Evolutionary conservation across 768 basidiomycete species (phyloP).

Genomic region (Psilocybe cubensis): DNA sequence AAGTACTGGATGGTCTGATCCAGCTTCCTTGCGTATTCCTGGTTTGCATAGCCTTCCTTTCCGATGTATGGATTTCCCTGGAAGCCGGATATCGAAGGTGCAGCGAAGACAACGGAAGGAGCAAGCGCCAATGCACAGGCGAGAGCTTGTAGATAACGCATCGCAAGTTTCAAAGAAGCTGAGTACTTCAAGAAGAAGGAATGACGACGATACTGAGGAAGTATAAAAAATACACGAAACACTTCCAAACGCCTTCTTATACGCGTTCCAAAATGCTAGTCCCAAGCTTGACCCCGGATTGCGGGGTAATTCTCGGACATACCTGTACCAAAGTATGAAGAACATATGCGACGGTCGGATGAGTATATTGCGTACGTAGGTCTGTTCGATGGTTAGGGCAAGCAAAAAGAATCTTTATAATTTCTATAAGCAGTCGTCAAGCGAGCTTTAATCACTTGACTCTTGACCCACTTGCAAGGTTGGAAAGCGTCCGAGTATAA

Average conservation of each 20-base stretch:
- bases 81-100: neutral
- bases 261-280: neutral
- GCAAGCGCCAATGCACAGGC: slow-evolving; percentile 7
- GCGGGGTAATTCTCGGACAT: slow-evolving; percentile 3
- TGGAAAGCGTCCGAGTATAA: neutral
- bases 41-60: slow-evolving; percentile 14
- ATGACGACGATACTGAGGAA: neutral
- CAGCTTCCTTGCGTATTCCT: slow-evolving; percentile 19
- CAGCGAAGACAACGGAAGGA: neutral
- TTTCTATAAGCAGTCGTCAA: neutral
- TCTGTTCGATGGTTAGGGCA: neutral
- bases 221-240: neutral
- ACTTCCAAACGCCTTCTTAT: neutral
- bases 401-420: too few species aligned
- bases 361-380: too few species aligned
- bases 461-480: neutral
- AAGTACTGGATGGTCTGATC: slow-evolving; percentile 22
- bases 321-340: neutral
- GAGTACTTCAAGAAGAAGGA: neutral
- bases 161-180: neutral
- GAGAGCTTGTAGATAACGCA: slow-evolving; percentile 1
- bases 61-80: slow-evolving; percentile 23
- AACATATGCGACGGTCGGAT: neutral
- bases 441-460: neutral
- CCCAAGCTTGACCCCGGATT: neutral